phyloP scores from a whole-genome alignment of 23 red algal species.

The Cyanidiococcus yangmingshanensis region DNA sequence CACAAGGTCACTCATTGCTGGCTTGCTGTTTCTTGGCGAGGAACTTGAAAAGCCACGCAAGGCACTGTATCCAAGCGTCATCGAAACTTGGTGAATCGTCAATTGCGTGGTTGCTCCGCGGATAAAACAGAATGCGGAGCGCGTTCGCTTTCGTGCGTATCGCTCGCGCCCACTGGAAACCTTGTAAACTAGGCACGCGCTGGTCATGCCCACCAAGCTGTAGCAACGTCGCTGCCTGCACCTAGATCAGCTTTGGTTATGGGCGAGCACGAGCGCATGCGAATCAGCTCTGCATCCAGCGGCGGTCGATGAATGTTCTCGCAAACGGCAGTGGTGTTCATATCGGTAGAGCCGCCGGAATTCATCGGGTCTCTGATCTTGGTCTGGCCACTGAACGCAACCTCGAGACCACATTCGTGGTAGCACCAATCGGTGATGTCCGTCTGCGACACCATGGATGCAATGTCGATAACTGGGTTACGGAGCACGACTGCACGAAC shows the following conservation, averaged over 20 bases:
- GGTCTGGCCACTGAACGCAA: neutral
- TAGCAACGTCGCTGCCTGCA: conserved; percentile 35
- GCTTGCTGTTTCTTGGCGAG: no score
- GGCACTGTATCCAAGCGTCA: conserved; percentile 74
- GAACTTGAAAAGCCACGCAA: conserved; percentile 41
- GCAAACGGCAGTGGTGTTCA: neutral
- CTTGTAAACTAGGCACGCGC: conserved; percentile 65
- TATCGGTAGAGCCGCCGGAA: neutral
- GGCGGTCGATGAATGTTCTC: conserved; percentile 18
- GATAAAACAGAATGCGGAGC: conserved; percentile 45
- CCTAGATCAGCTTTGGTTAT: conserved; percentile 4
- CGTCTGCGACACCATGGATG: conserved; percentile 57
- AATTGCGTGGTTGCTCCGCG: conserved; percentile 52
- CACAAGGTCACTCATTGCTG: no score
- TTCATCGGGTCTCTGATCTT: neutral
- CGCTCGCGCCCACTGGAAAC: conserved; percentile 57
- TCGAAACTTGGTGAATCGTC: conserved; percentile 59
- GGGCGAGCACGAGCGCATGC: conserved; percentile 15
- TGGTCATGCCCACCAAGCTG: conserved; percentile 65
- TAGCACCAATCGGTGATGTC: conserved; percentile 99
- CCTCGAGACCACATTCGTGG: conserved; percentile 36
- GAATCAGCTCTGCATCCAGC: conserved; percentile 21
- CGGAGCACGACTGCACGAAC: conserved; percentile 54
- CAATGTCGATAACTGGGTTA: conserved; percentile 86
- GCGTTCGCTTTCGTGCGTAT: conserved; percentile 22